phyloP scores from a whole-genome alignment of 2,329 filamentous ascomycete species.

The Talaromyces sp. region DNA sequence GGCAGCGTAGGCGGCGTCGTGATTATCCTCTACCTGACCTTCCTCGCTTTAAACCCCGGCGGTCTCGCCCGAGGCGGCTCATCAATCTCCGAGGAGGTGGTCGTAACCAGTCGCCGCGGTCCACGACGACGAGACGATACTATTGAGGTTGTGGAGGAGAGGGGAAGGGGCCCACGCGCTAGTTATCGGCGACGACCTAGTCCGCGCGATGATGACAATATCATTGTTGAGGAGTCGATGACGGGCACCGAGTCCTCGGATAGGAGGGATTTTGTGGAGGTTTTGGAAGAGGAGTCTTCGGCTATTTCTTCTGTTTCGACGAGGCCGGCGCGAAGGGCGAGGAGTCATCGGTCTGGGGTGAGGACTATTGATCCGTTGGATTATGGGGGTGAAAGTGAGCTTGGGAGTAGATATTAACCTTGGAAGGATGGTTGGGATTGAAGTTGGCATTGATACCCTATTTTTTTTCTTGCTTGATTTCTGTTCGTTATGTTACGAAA shows the following conservation, averaged over 20 bases:
- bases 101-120: constrained; percentile 24
- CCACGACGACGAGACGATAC: constrained; percentile 19
- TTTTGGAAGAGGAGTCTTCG: constrained; percentile 56
- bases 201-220: constrained; percentile 20
- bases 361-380: constrained; percentile 52
- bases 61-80: constrained; percentile 34
- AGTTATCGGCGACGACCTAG: constrained; percentile 23
- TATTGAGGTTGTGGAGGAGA: constrained; percentile 39
- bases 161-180: constrained; percentile 30
- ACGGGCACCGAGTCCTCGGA: constrained; percentile 25
- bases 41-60: constrained; percentile 52
- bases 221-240: constrained; percentile 39
- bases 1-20: constrained; percentile 55
- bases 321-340: constrained; percentile 37
- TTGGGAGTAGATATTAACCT: constrained; percentile 19
- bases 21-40: constrained; percentile 56
- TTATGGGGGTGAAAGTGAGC: constrained; percentile 39
- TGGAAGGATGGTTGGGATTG: neutral
- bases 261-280: constrained; percentile 57
- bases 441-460: constrained; percentile 25
- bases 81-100: constrained; percentile 32
- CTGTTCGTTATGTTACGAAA: neutral
- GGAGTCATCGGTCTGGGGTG: constrained; percentile 41
- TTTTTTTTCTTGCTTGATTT: neutral
- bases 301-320: constrained; percentile 38